phyloP scores from a whole-genome alignment of 345 rosid genomes.

The Carallia brachiata region DNA sequence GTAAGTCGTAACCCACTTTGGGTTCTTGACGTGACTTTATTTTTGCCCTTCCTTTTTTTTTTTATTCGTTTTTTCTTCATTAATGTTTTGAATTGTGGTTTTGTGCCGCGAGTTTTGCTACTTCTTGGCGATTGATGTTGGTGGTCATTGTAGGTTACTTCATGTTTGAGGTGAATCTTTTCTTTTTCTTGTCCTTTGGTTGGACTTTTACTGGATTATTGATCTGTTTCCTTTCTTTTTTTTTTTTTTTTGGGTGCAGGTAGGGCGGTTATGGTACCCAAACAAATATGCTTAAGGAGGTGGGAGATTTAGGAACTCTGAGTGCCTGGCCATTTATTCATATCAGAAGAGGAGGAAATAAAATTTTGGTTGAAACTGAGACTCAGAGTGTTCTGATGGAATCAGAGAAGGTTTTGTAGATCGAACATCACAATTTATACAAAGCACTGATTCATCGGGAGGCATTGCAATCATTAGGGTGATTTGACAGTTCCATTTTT shows the following conservation, averaged over 20 bases:
- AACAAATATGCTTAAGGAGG: slow-evolving; percentile 26
- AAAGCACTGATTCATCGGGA: slow-evolving; percentile 39
- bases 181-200: not conserved
- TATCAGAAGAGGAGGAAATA: slow-evolving; percentile 38
- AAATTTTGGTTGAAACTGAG: slow-evolving; percentile 40
- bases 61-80: not conserved
- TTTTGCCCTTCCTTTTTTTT: not conserved
- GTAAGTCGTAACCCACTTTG: slow-evolving; percentile 35
- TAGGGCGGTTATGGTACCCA: slow-evolving; percentile 35
- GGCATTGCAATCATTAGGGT: slow-evolving; percentile 33
- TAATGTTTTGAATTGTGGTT: not conserved
- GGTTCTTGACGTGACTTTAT: not conserved
- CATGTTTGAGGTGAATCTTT: not conserved
- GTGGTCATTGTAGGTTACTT: not conserved
- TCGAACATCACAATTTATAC: slow-evolving; percentile 23
- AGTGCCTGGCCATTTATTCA: slow-evolving; percentile 85
- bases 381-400: slow-evolving; percentile 26
- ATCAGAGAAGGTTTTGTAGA: slow-evolving; percentile 26
- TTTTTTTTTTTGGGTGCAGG: slow-evolving; percentile 5
- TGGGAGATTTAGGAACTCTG: slow-evolving; percentile 68
- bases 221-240: not conserved
- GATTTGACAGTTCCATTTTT: slow-evolving; percentile 1
- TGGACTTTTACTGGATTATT: not conserved
- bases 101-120: too few relatives aligned
- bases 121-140: not conserved